A percentile compares a stretch with the other conserved stretches of the same genome.
phyloP scores from a whole-genome alignment of 2,329 filamentous ascomycete species.

The Aspergillus sp. region DNA sequence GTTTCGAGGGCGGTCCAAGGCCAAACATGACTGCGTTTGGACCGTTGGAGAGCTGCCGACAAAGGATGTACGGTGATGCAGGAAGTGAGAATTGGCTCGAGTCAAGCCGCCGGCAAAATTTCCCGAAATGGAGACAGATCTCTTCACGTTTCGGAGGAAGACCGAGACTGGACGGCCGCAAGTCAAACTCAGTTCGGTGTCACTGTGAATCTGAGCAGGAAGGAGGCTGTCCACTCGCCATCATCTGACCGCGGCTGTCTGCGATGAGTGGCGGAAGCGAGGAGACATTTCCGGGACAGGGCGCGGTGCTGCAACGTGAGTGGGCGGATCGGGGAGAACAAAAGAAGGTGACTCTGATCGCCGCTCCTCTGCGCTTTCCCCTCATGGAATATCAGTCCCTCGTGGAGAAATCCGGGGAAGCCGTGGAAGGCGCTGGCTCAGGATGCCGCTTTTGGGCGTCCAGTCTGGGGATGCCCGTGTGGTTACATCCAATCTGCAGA shows the following conservation, averaged over 20 bases:
- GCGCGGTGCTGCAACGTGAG: neutral
- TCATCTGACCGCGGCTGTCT: neutral
- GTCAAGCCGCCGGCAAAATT: slow-evolving; percentile 7
- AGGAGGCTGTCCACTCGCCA: neutral
- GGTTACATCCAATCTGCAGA: too few species aligned
- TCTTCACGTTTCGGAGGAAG: neutral
- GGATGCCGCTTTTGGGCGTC: slow-evolving; percentile 8
- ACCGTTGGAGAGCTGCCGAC: too few species aligned
- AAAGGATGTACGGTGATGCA: neutral
- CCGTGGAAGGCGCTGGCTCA: slow-evolving; percentile 14
- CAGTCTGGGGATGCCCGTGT: neutral
- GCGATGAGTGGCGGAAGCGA: neutral
- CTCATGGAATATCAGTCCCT: neutral
- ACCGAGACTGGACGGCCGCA: neutral
- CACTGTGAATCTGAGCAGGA: too few species aligned
- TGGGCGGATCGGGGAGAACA: neutral
- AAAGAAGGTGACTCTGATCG: neutral
- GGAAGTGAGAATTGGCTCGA: neutral
- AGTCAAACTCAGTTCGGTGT: too few species aligned
- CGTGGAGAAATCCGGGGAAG: slow-evolving; percentile 6
- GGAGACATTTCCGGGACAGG: neutral
- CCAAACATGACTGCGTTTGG: neutral
- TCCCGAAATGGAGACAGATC: neutral
- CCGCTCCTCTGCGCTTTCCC: neutral
- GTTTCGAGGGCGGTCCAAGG: slow-evolving; percentile 12